A percentile compares a stretch with the other conserved stretches of the same genome.
These are phyloP conservation scores for Physcomitrium patens DNA, from an alignment of 225 moss, liverwort and hornwort species.

Conservation along the genomic window DNA sequence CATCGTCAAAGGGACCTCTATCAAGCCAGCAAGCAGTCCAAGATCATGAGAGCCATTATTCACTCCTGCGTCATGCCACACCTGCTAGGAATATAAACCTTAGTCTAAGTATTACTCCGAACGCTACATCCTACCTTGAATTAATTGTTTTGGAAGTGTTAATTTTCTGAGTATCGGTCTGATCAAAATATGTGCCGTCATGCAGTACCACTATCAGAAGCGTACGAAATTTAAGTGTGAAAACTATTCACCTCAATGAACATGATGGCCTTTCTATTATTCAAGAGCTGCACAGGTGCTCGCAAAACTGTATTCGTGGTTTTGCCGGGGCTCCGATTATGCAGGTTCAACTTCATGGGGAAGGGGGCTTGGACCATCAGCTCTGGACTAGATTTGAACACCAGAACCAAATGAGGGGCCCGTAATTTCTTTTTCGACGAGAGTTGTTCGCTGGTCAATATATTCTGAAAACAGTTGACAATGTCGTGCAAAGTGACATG, in stretches of 20 bases:
- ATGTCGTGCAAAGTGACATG: constrained; percentile 36
- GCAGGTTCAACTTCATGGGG: constrained; percentile 30
- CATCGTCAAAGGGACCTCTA: constrained; percentile 28
- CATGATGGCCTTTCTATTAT: constrained; percentile 28
- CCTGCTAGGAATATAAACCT: constrained; percentile 14
- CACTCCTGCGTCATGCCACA: constrained; percentile 36
- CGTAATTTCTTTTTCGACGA: constrained; percentile 19
- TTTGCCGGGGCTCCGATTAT: constrained; percentile 15
- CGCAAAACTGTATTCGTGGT: constrained; percentile 34
- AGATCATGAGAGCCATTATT: constrained; percentile 12
- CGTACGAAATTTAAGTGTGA: neutral
- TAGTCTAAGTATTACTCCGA: neutral
- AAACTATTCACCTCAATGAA: constrained; percentile 46
- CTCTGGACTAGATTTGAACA: constrained; percentile 32
- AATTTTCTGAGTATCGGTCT: neutral
- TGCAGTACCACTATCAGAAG: neutral
- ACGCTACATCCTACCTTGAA: no score
- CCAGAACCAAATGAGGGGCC: constrained; percentile 26
- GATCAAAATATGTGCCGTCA: neutral
- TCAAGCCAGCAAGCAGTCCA: constrained; percentile 39
- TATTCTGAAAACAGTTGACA: constrained; percentile 34
- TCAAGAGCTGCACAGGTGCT: constrained; percentile 36
- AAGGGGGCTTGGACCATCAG: constrained; percentile 29
- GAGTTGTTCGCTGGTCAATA: constrained; percentile 7
- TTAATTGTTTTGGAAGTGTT: neutral